Evolutionary conservation across 208 protist species (phyloP).

Genomic region (Wallacemonas sp.): DNA sequence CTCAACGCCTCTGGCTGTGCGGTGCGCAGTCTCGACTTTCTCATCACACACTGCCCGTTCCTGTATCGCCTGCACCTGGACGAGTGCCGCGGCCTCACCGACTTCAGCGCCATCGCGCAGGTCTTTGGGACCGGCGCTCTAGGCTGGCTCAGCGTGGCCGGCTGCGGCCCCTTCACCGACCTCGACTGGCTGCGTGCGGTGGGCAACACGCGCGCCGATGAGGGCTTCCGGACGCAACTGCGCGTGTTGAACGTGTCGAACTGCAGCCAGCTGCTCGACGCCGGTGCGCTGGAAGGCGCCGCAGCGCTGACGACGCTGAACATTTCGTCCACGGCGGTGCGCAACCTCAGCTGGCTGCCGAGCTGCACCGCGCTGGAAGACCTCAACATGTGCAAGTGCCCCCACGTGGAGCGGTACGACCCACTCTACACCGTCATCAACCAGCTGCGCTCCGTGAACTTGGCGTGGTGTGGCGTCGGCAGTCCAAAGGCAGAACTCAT

Average conservation of each 20-base stretch:
- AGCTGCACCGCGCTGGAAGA: conserved; percentile 13
- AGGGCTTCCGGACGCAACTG: neutral
- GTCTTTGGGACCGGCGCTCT: neutral
- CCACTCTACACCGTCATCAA: conserved; percentile 1
- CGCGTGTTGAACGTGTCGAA: conserved; percentile 10
- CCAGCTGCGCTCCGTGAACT: conserved; percentile 6
- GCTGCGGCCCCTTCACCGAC: conserved; percentile 4
- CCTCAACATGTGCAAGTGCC: conserved; percentile 14
- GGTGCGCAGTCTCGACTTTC: neutral
- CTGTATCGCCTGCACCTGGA: conserved; percentile 6
- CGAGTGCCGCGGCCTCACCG: neutral
- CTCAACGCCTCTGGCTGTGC: conserved; percentile 6
- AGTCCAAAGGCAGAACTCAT: neutral
- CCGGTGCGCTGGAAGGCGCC: neutral
- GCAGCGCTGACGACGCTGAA: conserved; percentile 6
- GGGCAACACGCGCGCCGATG: neutral
- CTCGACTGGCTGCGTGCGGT: conserved; percentile 1
- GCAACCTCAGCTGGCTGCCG: conserved; percentile 14
- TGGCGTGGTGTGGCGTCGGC: neutral
- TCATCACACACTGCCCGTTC: neutral
- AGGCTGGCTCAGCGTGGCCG: conserved; percentile 3
- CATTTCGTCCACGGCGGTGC: conserved; percentile 12
- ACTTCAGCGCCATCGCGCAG: neutral
- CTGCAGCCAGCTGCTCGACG: conserved; percentile 12
- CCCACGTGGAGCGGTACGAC: neutral